These are phyloP conservation scores for Xylariales sp. DNA, from an alignment of 2,329 filamentous ascomycete genomes.

Conservation along the genomic window DNA sequence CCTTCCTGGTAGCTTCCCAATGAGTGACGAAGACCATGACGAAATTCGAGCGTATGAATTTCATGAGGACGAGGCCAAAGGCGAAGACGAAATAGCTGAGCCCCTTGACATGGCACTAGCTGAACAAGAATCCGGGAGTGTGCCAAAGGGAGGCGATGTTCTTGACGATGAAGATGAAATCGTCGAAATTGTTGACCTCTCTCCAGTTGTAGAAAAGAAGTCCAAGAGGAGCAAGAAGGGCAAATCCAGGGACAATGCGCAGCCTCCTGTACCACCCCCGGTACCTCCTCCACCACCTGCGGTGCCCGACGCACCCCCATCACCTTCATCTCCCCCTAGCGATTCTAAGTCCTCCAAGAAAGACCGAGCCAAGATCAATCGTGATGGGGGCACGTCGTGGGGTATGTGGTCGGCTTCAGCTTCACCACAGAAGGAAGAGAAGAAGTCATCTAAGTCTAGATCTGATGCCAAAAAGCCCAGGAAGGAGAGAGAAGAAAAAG, in stretches of 20 bases:
- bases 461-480: conserved; percentile 70
- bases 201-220: conserved; percentile 53
- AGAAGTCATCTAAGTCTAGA: conserved; percentile 69
- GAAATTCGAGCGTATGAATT: not conserved
- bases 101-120: conserved; percentile 60
- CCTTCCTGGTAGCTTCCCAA: conserved; percentile 50
- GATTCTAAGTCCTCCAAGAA: conserved; percentile 74
- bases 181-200: conserved; percentile 64
- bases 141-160: conserved; percentile 43
- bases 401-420: conserved; percentile 77
- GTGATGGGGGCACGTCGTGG: conserved; percentile 77
- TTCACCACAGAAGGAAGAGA: conserved; percentile 67
- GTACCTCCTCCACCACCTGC: conserved; percentile 60
- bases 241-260: conserved; percentile 51
- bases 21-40: conserved; percentile 38
- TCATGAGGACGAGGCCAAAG: conserved; percentile 25
- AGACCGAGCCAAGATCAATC: conserved; percentile 80
- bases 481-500: conserved; percentile 72
- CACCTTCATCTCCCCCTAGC: conserved; percentile 56
- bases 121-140: conserved; percentile 49
- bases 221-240: conserved; percentile 49
- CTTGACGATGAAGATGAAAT: conserved; percentile 52
- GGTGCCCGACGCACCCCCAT: conserved; percentile 60
- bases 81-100: conserved; percentile 57
- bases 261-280: conserved; percentile 42